phyloP scores from a whole-genome alignment of 1,139 yeast species.

The Debaryomyces sp. region DNA sequence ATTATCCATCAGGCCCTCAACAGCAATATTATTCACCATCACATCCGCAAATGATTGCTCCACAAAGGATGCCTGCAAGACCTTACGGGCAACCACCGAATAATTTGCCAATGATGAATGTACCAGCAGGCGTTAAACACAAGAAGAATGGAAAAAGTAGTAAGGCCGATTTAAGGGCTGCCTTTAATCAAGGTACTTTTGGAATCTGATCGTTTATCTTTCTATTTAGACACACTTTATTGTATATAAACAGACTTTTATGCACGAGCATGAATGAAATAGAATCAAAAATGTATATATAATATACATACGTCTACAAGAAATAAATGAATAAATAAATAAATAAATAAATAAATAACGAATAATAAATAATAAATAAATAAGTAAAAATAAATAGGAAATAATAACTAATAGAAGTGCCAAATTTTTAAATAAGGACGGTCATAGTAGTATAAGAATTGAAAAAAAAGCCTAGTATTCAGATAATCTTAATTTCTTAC shows the following conservation, averaged over 20 bases:
- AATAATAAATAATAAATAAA: conserved; percentile 9
- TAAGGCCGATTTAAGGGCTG: conserved; percentile 46
- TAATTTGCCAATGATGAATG: conserved; percentile 38
- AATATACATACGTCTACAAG: neutral
- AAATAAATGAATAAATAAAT: neutral
- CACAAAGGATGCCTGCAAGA: conserved; percentile 10
- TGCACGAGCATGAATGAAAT: neutral
- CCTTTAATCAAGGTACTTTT: conserved; percentile 43
- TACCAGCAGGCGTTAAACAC: conserved; percentile 38
- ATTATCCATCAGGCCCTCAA: neutral
- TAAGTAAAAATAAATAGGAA: conserved; percentile 10
- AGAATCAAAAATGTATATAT: neutral
- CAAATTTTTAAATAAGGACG: neutral
- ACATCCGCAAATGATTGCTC: neutral
- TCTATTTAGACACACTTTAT: neutral
- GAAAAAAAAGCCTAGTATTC: conserved; percentile 52
- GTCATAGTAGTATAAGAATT: conserved; percentile 6
- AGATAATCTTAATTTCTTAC: conserved; percentile 70
- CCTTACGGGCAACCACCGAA: conserved; percentile 21
- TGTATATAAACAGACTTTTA: neutral
- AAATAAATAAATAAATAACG: conserved; percentile 3
- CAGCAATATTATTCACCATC: neutral
- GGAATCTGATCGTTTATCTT: conserved; percentile 34
- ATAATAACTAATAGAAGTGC: conserved; percentile 1
- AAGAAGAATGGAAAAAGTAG: conserved; percentile 39